Base-by-base conservation (phyloP, 1,284 basidiomycete genomes). In the Tausonia pullulans region DNA sequence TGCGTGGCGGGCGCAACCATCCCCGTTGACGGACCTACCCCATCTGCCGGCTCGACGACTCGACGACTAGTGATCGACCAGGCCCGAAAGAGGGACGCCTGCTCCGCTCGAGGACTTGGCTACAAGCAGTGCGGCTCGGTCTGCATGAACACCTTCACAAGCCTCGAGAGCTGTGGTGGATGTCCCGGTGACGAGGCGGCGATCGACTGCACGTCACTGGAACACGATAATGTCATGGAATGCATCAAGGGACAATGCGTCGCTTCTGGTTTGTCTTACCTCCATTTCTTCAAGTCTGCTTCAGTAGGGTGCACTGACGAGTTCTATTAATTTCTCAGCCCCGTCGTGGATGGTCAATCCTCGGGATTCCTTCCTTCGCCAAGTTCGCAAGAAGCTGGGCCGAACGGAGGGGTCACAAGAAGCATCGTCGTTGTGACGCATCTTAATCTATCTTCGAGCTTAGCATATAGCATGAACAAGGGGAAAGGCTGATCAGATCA, bases 111-210 rank as follows among this genome's bases (percentile, higher is more conserved):
- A 43, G 55, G 61, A 9, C 44, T 48, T 6, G 67, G 63, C 44
- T 60, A 54, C 45, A 14, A 44, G 7, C 3, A 45, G 6, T 69
- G 66, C 53, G 53, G 27, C 11, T 44, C 39, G 41, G 44, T 59
- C 4, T 69, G 66, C 49, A 44, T 66, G 4, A 45, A 69, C 51
- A 57, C 62, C 9, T 16, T 49, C 7, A 53, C 41, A 0, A 54
- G 62, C 44, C 44, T 69, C 40, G 68, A 69, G 53, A 62, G 65
- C 60, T 69, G 66, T 44, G 68, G 68, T 2, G 68, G 66, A 2
- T 69, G 68, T 51, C 55, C 63, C 0, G 66, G 64, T 5, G 45
- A 10, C 11, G 66, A 58, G 7, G 66, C 66, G 10, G 54, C 48
- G 48, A 2, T 69, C 16, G 68, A 69, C 60, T 69, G 68, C 54